Base-by-base conservation (phyloP, 331 rosid species). In the Arachis monticola region DNA sequence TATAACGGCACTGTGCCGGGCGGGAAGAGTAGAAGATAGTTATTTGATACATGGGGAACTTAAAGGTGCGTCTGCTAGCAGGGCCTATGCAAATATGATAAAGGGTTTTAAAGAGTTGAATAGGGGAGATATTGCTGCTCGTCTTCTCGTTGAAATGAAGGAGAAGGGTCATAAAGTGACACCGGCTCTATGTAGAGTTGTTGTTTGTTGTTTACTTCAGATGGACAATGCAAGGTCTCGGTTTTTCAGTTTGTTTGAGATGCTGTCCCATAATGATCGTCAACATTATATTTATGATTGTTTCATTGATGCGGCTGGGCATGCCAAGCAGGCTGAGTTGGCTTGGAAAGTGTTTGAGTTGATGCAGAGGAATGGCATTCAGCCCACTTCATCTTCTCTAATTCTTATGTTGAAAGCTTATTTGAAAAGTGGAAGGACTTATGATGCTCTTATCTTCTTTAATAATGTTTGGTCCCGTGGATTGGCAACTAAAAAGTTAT, bases 21-120 rank as follows among this genome's bases (percentile, higher is more conserved):
- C 30, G 1, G 30, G 80, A 31, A 88, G 88, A 74, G 78, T 88
- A 51, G 89, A 84, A 69, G 91, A 88, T 56, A 88, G 82, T 55
- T 85, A 91, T 77, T 77, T 84, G 68, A 27, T 88, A 74, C 87
- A 84, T 42, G 88, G 73, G 50, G 81, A 91, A 48, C 79, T 88
- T 30, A 74, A 79, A 65, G 80, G 47, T 66, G 83, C 40, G 56
- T 41, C 82, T 52, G 48, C 60, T 17, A 46, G 50, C 69, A n/a
- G n/a, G 22, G 77, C 93, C 52, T 93, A 87, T 74, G 5, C 8
- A 32, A 63, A 45, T 79, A 85, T 93, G 94, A 83, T 91, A 53
- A 55, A 3, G 5, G 83, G 89, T 84, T 89, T 88, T 57, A 74
- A 62, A 74, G 68, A 66, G 81, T 73, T n/a, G 13, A 77, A 75